phyloP scores from a whole-genome alignment of 192 early-diverging fungal species.

The Coemansia sp. region DNA sequence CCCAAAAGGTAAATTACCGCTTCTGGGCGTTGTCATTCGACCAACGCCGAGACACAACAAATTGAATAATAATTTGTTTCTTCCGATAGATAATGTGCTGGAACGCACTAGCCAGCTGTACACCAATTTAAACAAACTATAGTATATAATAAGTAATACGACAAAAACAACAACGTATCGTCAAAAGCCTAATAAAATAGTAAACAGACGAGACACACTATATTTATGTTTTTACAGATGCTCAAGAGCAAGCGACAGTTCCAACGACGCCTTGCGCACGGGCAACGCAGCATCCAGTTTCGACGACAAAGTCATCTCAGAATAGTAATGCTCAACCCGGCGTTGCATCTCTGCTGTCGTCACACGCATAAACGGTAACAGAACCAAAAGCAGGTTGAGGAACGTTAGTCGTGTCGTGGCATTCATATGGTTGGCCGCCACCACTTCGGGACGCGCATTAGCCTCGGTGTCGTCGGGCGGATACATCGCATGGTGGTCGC shows the following conservation, averaged over 20 bases:
- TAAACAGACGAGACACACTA: no score
- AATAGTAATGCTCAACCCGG: slow-evolving; percentile 39
- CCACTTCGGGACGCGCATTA: slow-evolving; percentile 41
- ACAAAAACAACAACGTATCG: no score
- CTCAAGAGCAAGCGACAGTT: slow-evolving; percentile 44
- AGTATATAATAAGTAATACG: no score
- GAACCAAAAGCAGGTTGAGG: slow-evolving; percentile 44
- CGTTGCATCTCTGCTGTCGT: slow-evolving; percentile 30
- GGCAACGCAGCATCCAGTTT: slow-evolving; percentile 49
- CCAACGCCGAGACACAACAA: no score
- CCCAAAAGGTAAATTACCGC: no score
- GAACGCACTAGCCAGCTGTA: no score
- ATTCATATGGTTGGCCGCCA: slow-evolving; percentile 50
- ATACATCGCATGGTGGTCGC: slow-evolving; percentile 23
- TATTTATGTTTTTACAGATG: slow-evolving; percentile 23
- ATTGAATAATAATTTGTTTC: no score
- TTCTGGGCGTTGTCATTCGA: no score
- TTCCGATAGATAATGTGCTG: no score
- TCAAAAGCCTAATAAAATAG: no score
- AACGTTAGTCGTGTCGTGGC: slow-evolving; percentile 53
- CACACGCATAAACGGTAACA: slow-evolving; percentile 38
- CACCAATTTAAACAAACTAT: no score
- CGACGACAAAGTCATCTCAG: slow-evolving; percentile 46
- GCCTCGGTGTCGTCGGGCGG: slow-evolving; percentile 4
- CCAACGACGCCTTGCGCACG: slow-evolving; percentile 51